Evolutionary conservation across 306 rosid species (phyloP).

Genomic region (Acmispon strigosus): DNA sequence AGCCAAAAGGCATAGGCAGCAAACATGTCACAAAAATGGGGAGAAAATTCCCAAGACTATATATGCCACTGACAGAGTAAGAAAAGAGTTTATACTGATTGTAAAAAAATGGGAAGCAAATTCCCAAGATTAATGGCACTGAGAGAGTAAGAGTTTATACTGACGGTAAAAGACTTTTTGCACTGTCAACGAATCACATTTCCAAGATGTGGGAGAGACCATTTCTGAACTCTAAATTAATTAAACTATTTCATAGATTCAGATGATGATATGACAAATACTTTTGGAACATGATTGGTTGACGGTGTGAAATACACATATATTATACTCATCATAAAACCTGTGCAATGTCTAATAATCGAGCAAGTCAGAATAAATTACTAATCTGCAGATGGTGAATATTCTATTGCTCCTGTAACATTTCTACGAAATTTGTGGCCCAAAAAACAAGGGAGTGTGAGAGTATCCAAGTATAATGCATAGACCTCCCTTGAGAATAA

Average conservation of each 20-base stretch:
- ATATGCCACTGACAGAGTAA: no score
- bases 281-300: no score
- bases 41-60: background rate
- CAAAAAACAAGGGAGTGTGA: background rate
- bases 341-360: background rate
- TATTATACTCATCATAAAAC: background rate
- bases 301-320: no score
- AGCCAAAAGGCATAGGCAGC: background rate
- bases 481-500: background rate
- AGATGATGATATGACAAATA: no score
- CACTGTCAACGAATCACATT: no score
- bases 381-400: background rate
- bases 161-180: no score
- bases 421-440: background rate
- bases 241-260: no score
- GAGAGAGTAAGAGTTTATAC: no score
- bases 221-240: no score
- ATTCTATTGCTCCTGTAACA: background rate
- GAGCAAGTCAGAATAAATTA: background rate
- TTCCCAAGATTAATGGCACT: background rate
- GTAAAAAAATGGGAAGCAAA: background rate
- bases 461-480: background rate
- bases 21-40: background rate
- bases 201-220: no score
- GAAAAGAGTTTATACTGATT: no score